phyloP scores from a whole-genome alignment of 2,329 filamentous ascomycete genomes.

The Arthroderma uncinatum region DNA sequence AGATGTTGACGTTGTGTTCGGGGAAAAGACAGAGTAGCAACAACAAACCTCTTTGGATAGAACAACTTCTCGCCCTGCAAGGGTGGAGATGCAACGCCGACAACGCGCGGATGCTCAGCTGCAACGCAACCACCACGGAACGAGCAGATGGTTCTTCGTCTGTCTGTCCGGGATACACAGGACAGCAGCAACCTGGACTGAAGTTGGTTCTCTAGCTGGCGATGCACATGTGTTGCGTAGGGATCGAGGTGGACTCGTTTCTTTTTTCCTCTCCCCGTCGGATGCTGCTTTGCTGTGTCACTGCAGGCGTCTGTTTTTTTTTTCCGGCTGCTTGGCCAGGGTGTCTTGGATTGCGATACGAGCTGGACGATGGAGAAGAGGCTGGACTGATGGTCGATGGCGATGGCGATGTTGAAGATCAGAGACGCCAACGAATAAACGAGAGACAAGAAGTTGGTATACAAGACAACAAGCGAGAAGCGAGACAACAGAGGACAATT shows the following conservation, averaged over 20 bases:
- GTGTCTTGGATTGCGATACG: constrained; percentile 4
- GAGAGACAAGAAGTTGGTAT: background rate
- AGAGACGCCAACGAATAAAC: background rate
- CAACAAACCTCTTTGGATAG: background rate
- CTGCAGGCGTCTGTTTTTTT: background rate
- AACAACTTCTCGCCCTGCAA: background rate
- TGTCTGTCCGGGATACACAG: background rate
- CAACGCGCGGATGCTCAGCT: background rate
- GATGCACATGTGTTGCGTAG: background rate
- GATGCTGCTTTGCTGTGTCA: background rate
- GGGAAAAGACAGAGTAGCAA: background rate
- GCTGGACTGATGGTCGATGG: background rate
- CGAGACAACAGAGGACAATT: background rate
- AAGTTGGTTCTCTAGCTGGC: no score
- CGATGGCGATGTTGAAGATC: background rate
- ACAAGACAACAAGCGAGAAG: background rate
- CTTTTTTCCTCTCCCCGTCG: background rate
- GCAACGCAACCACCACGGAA: background rate
- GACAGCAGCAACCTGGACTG: background rate
- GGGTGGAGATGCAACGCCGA: no score
- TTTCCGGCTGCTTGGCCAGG: background rate
- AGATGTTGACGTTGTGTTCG: background rate
- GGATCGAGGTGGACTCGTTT: background rate
- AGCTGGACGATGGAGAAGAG: background rate
- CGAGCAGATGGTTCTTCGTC: background rate